Evolutionary conservation across 2,329 filamentous ascomycete species (phyloP), one percentile per base, ranked within the genome.

Genomic region (Sordariomycetes sp.): DNA sequence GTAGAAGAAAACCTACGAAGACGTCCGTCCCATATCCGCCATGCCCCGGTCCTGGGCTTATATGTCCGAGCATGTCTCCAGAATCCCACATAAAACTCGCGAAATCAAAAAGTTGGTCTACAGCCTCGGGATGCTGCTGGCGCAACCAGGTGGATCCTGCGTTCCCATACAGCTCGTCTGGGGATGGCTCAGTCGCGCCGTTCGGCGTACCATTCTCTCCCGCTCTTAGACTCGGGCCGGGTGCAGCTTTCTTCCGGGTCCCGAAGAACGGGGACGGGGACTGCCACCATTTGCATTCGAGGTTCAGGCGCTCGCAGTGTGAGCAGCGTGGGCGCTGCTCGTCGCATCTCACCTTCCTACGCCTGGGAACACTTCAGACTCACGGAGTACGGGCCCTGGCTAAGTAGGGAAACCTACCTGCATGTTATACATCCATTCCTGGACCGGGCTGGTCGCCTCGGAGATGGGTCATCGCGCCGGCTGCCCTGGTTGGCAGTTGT

Each of bases 51-150:
- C 32, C 37, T 7, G 34, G 53, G 20, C 53, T 55, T n/a, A 14
- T 34, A 18, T 55, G 53, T 11, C 53, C 53, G 6, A 55, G 66
- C 52, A 64, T 61, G 48, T 68, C 66, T 3, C 65, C 66, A 3
- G 69, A 67, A 58, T 77, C 72, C 76, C 75, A 77, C 72, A 77
- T 75, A 65, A 77, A 77, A 62, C 71, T 76, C 35, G 74, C 74
- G 61, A 76, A 76, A 65, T 76, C 74, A 60, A 76, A 78, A 20
- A 75, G 67, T 61, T 77, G 70, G 48, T 73, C 72, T 52, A 74
- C 71, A 5, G 69, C 69, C 25, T 24, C 51, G 4, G 53, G 53
- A 25, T 55, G 28, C 4, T 32, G 43, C 7, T 35, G 34, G 22
- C 34, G 7, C 58, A 32, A 55, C 10, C 3, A 18, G 11, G 12